Evolutionary conservation across 345 rosid genomes (phyloP).

Genomic region (Mallotus nudiflorus): DNA sequence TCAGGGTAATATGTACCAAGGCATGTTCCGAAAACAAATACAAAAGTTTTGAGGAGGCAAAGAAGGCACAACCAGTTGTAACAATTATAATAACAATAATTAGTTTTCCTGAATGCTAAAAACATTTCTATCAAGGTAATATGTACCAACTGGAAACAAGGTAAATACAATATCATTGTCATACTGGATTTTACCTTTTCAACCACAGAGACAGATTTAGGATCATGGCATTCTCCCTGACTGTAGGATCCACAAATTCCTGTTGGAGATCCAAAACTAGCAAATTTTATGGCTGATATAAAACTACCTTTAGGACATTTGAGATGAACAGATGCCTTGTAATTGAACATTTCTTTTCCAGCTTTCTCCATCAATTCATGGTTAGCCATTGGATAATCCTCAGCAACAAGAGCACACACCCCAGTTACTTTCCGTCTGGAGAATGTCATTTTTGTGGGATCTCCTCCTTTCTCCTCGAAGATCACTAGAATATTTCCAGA

Average conservation of each 20-base stretch:
- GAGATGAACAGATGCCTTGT: conserved; percentile 34
- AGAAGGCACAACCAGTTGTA: too few relatives aligned
- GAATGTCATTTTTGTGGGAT: conserved; percentile 66
- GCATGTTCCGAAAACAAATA: neutral
- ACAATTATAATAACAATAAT: too few relatives aligned
- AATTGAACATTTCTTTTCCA: conserved; percentile 17
- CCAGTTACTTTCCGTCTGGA: conserved; percentile 54
- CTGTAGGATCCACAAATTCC: conserved; percentile 57
- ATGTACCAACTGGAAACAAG: too few relatives aligned
- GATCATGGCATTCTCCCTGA: conserved; percentile 58
- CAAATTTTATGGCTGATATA: conserved; percentile 49
- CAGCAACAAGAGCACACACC: conserved; percentile 38
- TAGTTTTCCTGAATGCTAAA: too few relatives aligned
- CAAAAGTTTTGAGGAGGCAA: neutral
- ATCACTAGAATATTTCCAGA: conserved; percentile 79
- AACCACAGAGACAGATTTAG: conserved; percentile 39
- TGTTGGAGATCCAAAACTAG: conserved; percentile 62
- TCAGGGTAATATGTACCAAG: too few relatives aligned
- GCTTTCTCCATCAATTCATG: conserved; percentile 12
- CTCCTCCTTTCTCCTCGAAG: conserved; percentile 88
- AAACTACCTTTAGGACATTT: conserved; percentile 39
- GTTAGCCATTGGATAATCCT: conserved; percentile 41
- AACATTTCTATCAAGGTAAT: too few relatives aligned
- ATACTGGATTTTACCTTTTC: conserved; percentile 40
- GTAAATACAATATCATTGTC: too few relatives aligned